Base-by-base conservation (phyloP, 176 grass and related monocot species). In the Ensete glaucum region DNA sequence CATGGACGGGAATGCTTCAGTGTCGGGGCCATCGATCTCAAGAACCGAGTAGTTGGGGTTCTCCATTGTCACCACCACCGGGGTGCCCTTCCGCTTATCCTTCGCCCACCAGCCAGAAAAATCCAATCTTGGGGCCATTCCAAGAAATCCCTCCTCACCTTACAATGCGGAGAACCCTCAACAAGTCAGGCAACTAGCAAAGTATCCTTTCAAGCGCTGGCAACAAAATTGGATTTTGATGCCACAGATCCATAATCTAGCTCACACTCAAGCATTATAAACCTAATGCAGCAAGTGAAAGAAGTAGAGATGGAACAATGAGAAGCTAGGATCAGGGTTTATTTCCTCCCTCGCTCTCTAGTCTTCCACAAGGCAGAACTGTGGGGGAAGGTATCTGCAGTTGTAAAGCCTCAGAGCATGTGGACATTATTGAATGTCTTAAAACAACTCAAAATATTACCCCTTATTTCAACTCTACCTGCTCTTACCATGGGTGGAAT, bases 1-100 rank as follows among this genome's bases (percentile, higher is more conserved):
- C 25, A 60, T 58, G 62, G 83, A 64, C 15, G 75, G 67, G 58
- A 87, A 82, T 70, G 70, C 85, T 59, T 83, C 82, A 17, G 78
- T 69, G 48, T 83, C 87, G 1, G 80, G 80, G 60, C 82, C 85
- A 54, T 85, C 80, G 2, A 93, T 85, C 76, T 93, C 85, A 11
- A 93, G 80, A 54, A 90, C 82, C 1, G 91, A 90, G 75, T 87
- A 93, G 76, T 93, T 93, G 27, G 85, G 87, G 59, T 87, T 93
- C 80, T 90, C 91, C 91, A 93, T 90, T 43, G 91, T 89, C 25
- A 90, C 87, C 62, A 93, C 87, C 4, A 93, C 82, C 8, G 87
- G 87, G 25, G 82, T 83, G 14, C 82, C 87, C 29, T 71, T 69
- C 78, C 87, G 82, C 2, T 7, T 67, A 19, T 90, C 87, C 68